Evolutionary conservation across 1,284 basidiomycete species (phyloP), one percentile per base, ranked within the genome.

Genomic region (Ceratobasidium sp.): DNA sequence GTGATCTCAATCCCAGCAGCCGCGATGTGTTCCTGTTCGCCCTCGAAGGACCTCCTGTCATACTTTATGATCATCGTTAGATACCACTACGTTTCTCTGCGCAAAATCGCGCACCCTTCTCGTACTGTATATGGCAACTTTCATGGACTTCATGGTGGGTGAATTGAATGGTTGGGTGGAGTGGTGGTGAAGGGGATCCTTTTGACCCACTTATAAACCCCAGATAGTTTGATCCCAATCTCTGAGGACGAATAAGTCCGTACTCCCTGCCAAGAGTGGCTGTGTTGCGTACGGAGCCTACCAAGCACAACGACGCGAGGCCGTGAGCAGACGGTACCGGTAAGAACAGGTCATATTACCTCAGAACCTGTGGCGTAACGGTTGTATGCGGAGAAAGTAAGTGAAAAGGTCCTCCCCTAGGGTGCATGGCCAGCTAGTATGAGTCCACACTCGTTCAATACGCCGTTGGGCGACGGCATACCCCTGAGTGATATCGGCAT

Each of bases 61-160:
- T 73, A 73, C 72, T 73, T 42, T 1, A 47, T 9, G 4, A 23
- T 27, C 27, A 27, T 9, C 7, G 16, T 60, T 25, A 59, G 49
- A 27, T 29, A 6, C 16, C 8, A 56, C 30, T 21, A 14, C 8
- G 36, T 44, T 14, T 19, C 11, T 39, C 23, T 36, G 7, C 4
- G 23, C 14, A 21, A 14, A 50, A 57, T n/a, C 11, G 33, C 33
- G 11, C 41, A 72, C 71, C 56, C 66, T 52, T 33, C 69, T 62
- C 21, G 71, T 58, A 57, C 70, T 72, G 70, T 66, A 72, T 23
- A 72, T 64, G 13, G 71, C 71, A 50, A 71, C 56, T 49, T 71
- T 69, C 71, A 72, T 72, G 9, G 27, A 57, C 41, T 19, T 36
- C 8, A 33, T 49, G 44, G 57, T 49, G 57, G 33, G 19, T 58